These are phyloP conservation scores for Falciphora oryzae DNA, from an alignment of 2,329 filamentous ascomycete genomes.

Conservation along the genomic window DNA sequence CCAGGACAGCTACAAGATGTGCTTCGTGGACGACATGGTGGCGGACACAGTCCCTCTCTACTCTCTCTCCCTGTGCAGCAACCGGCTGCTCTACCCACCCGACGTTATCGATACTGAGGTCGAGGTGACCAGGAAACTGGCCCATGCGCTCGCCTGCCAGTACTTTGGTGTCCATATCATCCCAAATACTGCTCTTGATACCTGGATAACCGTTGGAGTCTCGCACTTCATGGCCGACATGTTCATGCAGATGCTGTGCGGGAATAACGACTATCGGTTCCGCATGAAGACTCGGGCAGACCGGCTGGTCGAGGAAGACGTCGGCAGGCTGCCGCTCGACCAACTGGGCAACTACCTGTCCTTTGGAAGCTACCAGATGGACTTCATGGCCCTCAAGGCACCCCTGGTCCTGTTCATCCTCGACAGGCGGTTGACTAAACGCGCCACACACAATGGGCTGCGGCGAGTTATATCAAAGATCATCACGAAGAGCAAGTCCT, in stretches of 20 bases:
- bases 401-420: conserved; percentile 89
- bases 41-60: conserved; percentile 71
- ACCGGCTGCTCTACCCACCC: conserved; percentile 74
- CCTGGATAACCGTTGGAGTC: conserved; percentile 85
- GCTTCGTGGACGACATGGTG: conserved; percentile 86
- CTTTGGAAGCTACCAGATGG: conserved; percentile 76
- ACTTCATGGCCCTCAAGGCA: conserved; percentile 88
- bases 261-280: conserved; percentile 91
- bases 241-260: conserved; percentile 84
- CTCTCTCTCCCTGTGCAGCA: conserved; percentile 83
- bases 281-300: conserved; percentile 83
- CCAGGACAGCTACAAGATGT: conserved; percentile 75
- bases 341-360: conserved; percentile 73
- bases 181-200: conserved; percentile 71
- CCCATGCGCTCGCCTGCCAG: conserved; percentile 81
- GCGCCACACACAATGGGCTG: conserved; percentile 71
- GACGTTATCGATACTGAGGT: conserved; percentile 82
- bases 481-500: conserved; percentile 69
- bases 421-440: conserved; percentile 84
- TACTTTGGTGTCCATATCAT: conserved; percentile 94
- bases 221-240: conserved; percentile 93
- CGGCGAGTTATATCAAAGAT: conserved; percentile 75
- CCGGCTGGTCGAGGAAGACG: conserved; percentile 72
- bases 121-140: conserved; percentile 71
- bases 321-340: conserved; percentile 74